Conservation (phyloP, 2,329 filamentous ascomycete genomes). For the Fusarium sp. region DNA sequence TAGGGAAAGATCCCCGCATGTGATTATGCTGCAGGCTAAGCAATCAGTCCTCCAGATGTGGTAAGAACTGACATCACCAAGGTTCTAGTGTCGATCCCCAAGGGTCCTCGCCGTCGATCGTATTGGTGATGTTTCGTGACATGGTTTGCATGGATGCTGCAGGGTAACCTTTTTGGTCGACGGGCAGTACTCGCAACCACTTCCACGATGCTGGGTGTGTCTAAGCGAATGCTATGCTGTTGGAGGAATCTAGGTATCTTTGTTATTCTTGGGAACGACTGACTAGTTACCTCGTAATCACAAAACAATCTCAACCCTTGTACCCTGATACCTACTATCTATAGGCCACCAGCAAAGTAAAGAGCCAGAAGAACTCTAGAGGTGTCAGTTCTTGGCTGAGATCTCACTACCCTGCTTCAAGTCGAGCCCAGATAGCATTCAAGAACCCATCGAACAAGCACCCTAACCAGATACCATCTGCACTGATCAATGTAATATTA, state of each 20-base stretch:
- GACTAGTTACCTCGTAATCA: no score
- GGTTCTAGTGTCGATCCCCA: conserved; percentile 25
- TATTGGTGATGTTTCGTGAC: not conserved
- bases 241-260: not conserved
- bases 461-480: not conserved
- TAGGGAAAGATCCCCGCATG: conserved; percentile 15
- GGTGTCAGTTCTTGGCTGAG: no score
- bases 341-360: no score
- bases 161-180: conserved; percentile 11
- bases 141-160: not conserved
- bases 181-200: not conserved
- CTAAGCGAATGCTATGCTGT: not conserved
- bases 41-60: conserved; percentile 21
- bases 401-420: no score
- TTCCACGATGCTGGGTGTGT: not conserved
- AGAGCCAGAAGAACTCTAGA: no score
- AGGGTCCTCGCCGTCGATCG: conserved; percentile 19
- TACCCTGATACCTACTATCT: no score
- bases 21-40: conserved; percentile 28
- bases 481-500: not conserved
- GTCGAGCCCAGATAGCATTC: not conserved
- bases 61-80: conserved; percentile 34
- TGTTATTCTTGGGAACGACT: not conserved
- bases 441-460: not conserved
- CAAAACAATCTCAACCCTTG: no score